phyloP scores from a whole-genome alignment of 257 asterid species.

The Plectranthus barbatus region DNA sequence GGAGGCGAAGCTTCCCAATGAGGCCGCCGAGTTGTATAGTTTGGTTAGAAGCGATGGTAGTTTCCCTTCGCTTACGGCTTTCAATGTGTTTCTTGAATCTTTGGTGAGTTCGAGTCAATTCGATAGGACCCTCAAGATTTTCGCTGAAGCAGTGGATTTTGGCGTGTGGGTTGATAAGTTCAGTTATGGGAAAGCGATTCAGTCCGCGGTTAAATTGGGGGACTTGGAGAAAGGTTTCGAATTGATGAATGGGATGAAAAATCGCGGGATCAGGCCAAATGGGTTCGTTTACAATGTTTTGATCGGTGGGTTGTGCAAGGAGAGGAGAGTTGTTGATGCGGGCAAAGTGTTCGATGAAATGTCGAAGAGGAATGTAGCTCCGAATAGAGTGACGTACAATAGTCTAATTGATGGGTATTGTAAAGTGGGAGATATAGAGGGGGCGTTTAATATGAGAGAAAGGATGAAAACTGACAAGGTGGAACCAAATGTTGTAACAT shows the following conservation, averaged over 20 bases:
- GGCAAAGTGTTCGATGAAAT: conserved; percentile 66
- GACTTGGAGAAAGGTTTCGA: conserved; percentile 46
- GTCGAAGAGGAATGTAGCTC: conserved; percentile 39
- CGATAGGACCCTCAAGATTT: conserved; percentile 33
- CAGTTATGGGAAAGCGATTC: conserved; percentile 65
- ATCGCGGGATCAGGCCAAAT: conserved; percentile 28
- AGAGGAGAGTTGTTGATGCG: conserved; percentile 58
- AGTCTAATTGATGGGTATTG: conserved; percentile 72
- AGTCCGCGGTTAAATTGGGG: conserved; percentile 61
- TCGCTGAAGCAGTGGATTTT: conserved; percentile 36
- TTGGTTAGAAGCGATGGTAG: conserved; percentile 40
- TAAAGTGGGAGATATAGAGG: conserved; percentile 49
- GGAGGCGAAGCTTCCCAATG: conserved; percentile 41
- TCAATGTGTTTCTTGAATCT: conserved; percentile 51
- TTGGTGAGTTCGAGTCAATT: conserved; percentile 38
- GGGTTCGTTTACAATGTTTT: conserved; percentile 73
- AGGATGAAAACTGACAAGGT: conserved; percentile 46
- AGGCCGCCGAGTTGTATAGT: conserved; percentile 45
- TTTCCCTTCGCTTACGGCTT: conserved; percentile 45
- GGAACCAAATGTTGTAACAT: conserved; percentile 57
- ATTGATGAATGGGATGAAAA: conserved; percentile 41
- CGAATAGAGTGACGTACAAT: conserved; percentile 55
- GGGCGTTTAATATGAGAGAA: conserved; percentile 46
- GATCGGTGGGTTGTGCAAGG: conserved; percentile 73
- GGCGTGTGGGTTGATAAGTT: conserved; percentile 52